These are phyloP conservation scores for Dryas integrifolia DNA, from an alignment of 331 rosid genomes.

Conservation along the genomic window DNA sequence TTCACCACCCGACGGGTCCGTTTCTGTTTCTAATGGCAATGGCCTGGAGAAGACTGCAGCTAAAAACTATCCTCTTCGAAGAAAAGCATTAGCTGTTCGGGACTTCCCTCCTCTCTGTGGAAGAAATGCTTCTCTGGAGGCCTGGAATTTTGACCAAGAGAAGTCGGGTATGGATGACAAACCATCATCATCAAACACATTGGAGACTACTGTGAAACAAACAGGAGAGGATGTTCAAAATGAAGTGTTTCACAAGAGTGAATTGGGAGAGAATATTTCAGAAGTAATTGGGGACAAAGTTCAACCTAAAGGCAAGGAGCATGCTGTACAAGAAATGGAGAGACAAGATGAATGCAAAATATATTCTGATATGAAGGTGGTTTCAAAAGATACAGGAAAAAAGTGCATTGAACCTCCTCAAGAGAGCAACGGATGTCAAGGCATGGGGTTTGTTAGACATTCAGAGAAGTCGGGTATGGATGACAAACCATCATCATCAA, in stretches of 20 bases:
- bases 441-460: slow-evolving; percentile 1
- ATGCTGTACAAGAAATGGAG: slow-evolving; percentile 24
- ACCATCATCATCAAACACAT: not conserved
- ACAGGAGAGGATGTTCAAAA: slow-evolving; percentile 30
- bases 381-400: slow-evolving; percentile 22
- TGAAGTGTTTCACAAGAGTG: slow-evolving; percentile 28
- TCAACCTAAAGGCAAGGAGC: slow-evolving; percentile 30
- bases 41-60: slow-evolving; percentile 31
- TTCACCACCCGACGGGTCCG: slow-evolving; percentile 28
- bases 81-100: slow-evolving; percentile 62
- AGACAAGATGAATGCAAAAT: slow-evolving; percentile 23
- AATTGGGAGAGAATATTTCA: slow-evolving; percentile 14
- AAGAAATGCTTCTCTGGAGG: slow-evolving; percentile 34
- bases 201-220: slow-evolving; percentile 21
- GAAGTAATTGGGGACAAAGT: slow-evolving; percentile 19
- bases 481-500: slow-evolving; percentile 19
- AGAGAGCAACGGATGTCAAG: slow-evolving; percentile 18
- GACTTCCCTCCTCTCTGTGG: slow-evolving; percentile 70
- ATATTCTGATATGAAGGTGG: slow-evolving; percentile 22
- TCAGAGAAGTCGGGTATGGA: slow-evolving; percentile 23
- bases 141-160: slow-evolving; percentile 23
- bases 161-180: slow-evolving; percentile 25
- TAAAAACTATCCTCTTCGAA: slow-evolving; percentile 52
- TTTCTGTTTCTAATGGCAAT: slow-evolving; percentile 31
- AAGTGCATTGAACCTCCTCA: slow-evolving; percentile 18